Conservation (phyloP, 2,329 filamentous ascomycete species). For the Diaporthe ampelina region DNA sequence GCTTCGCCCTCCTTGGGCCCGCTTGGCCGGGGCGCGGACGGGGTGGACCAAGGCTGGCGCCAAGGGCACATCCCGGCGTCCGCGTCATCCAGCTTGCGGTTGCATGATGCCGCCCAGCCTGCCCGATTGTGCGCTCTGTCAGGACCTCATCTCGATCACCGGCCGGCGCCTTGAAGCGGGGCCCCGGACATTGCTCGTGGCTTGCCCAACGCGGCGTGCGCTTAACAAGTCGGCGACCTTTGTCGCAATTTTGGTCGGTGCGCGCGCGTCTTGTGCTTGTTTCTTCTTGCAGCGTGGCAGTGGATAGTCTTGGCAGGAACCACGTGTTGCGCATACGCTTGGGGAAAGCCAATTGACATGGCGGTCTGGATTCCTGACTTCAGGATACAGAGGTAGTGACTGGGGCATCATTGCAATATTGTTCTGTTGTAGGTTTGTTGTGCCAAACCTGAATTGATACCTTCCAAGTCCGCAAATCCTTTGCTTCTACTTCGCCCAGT, state of each 20-base stretch:
- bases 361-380: background rate
- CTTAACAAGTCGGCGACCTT: too few relatives aligned
- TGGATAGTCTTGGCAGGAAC: background rate
- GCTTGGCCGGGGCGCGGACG: conserved; percentile 29
- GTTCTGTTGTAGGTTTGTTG: background rate
- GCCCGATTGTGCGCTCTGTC: background rate
- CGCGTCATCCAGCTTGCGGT: conserved; percentile 18
- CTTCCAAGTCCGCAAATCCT: background rate
- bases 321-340: background rate
- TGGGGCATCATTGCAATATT: background rate
- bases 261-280: background rate
- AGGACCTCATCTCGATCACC: conserved; percentile 13
- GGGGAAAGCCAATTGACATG: background rate
- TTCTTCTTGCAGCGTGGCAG: background rate
- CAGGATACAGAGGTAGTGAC: too few relatives aligned
- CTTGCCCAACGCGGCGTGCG: background rate
- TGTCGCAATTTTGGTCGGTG: background rate
- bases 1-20: conserved; percentile 26
- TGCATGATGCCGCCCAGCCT: conserved; percentile 29
- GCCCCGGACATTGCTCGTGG: background rate
- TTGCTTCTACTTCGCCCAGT: background rate
- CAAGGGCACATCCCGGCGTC: conserved; percentile 8
- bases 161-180: background rate
- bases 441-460: background rate
- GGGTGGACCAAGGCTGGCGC: conserved; percentile 18